Evolutionary conservation across 768 basidiomycete genomes (phyloP).

Genomic region (Pisolithus microcarpus): DNA sequence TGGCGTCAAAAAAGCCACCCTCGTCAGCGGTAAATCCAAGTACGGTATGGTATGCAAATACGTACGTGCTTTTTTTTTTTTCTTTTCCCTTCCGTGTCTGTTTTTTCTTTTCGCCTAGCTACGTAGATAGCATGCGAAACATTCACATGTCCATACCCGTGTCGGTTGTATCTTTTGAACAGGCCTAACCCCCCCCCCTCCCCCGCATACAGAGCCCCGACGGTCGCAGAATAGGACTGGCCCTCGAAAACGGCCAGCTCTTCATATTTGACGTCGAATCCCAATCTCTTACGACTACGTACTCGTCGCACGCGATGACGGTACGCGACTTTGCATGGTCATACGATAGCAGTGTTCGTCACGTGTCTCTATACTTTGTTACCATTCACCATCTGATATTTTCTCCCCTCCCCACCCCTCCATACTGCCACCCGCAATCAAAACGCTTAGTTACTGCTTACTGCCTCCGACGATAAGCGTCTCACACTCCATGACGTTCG

Average conservation of each 20-base stretch:
- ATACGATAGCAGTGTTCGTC: slow-evolving; percentile 72
- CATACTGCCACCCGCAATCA: not conserved
- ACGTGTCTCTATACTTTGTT: no score
- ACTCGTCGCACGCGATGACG: slow-evolving; percentile 84
- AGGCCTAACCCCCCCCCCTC: no score
- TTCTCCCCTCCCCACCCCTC: no score
- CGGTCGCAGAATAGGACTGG: slow-evolving; percentile 72
- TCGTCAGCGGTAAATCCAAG: slow-evolving; percentile 64
- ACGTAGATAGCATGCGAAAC: slow-evolving; percentile 1
- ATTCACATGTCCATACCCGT: not conserved
- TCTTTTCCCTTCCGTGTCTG: no score
- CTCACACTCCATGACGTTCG: slow-evolving; percentile 89
- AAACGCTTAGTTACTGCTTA: slow-evolving; percentile 60
- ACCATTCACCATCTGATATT: no score
- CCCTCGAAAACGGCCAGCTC: slow-evolving; percentile 83
- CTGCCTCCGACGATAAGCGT: slow-evolving; percentile 89
- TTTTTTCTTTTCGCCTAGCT: slow-evolving; percentile 7
- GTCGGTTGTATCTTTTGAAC: not conserved
- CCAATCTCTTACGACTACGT: slow-evolving; percentile 56
- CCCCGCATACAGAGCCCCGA: slow-evolving; percentile 67
- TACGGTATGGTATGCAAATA: slow-evolving; percentile 72
- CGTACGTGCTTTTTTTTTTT: no score
- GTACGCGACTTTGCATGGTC: slow-evolving; percentile 89
- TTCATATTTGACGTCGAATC: slow-evolving; percentile 79
- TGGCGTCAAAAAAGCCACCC: slow-evolving; percentile 50